Conservation (phyloP, 2,329 filamentous ascomycete genomes). For the Chaetomium sp. region DNA sequence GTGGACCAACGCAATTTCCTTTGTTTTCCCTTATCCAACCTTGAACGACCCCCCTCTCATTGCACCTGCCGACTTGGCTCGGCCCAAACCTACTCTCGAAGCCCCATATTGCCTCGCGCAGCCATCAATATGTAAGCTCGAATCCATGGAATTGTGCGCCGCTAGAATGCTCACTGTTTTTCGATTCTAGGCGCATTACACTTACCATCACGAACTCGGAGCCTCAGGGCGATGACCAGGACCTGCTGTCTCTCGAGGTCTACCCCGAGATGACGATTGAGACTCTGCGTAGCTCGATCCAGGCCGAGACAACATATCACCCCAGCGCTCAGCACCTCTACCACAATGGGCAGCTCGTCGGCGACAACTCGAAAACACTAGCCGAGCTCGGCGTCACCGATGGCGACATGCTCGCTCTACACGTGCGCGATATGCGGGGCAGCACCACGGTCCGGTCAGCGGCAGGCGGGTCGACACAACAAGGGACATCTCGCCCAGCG, state of each 20-base stretch:
- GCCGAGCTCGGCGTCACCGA: conserved; percentile 74
- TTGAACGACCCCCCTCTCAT: not conserved
- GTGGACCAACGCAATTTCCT: not conserved
- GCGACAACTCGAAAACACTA: conserved; percentile 72
- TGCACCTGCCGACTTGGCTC: no score
- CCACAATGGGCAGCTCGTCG: conserved; percentile 78
- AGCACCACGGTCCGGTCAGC: conserved; percentile 33
- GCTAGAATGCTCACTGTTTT: not conserved
- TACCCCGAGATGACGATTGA: conserved; percentile 75
- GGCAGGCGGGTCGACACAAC: conserved; percentile 23
- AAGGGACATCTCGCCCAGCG: conserved; percentile 24
- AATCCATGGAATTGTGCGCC: not conserved
- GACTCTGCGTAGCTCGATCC: conserved; percentile 80
- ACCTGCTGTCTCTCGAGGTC: conserved; percentile 76
- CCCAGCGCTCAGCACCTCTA: conserved; percentile 74
- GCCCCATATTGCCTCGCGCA: not conserved
- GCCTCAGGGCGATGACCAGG: conserved; percentile 54
- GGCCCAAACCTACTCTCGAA: no score
- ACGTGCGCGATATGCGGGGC: conserved; percentile 58
- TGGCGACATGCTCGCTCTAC: conserved; percentile 86
- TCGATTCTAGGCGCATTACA: conserved; percentile 68
- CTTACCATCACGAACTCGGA: conserved; percentile 75
- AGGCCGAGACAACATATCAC: conserved; percentile 72
- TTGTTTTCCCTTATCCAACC: not conserved
- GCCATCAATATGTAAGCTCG: conserved; percentile 10